Evolutionary conservation across 768 basidiomycete species (phyloP), one percentile per base, ranked within the genome.

Genomic region (Lactarius deliciosus): DNA sequence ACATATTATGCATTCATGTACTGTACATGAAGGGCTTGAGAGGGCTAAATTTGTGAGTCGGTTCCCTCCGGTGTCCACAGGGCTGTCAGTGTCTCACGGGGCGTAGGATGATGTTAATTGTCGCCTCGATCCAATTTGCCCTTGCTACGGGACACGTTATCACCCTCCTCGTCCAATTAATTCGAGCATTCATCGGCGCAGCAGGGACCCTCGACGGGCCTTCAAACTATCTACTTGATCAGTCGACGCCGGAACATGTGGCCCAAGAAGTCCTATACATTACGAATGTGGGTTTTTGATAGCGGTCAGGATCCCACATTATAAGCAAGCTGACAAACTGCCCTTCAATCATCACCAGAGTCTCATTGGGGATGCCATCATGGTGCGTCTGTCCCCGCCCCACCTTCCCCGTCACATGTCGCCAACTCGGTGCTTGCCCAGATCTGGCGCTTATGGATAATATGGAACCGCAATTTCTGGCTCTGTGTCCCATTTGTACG

Each of bases 371-470:
- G 67, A 68, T 45, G 64, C 54, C 5, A 66, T 68, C 30, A 55
- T 68, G 4, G 67, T 68, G 36, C 20, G 60, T 57, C 28, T 3
- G 36, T 20, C 18, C 15, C 8, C 13, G 5, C 34, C 22, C 22
- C 38, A 43, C 10, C 36, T 38, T 13, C 9, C 28, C 3, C 3
- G 22, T 22, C 9, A 9, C 36, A 22, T 16, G 22, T 65, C 20
- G 22, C 43, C 15, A 25, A 36, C 25, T 57, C 56, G 30, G 13
- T 15, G 13, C 43, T 6, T 38, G 16, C 22, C 11, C 28, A 68
- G 67, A 68, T 68, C 20, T 68, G 67, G 67, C 67, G 67, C 43
- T 45, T 68, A 11, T 68, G 64, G 65, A n/a, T 68, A 54, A 57
- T 68, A 15, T 68, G 67, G 67, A 2, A 22, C 34, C 67, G 67